Evolutionary conservation across 139 green algal genomes (phyloP).

Genomic region (Yamagishiella unicocca): DNA sequence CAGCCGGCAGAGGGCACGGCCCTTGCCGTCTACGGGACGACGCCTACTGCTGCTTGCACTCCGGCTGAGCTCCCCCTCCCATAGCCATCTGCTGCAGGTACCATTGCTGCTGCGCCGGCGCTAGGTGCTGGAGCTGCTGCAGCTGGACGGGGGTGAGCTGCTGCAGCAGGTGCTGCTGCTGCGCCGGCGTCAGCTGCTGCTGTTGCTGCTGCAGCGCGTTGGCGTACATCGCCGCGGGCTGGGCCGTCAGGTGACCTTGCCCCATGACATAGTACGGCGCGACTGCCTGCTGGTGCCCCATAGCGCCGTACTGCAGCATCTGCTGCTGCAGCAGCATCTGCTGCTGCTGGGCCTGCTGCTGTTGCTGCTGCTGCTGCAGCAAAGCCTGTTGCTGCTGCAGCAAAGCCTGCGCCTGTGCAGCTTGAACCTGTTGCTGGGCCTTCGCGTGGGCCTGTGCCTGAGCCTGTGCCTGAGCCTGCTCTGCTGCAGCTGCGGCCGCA

Average conservation of each 20-base stretch:
- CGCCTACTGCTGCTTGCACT: conserved; percentile 38
- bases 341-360: background rate
- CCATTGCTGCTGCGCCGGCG: conserved; percentile 25
- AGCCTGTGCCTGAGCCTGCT: conserved; percentile 2
- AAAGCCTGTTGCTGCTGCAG: conserved; percentile 10
- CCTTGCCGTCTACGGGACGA: too few species aligned
- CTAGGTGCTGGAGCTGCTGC: conserved; percentile 24
- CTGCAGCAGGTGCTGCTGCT: conserved; percentile 24
- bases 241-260: background rate
- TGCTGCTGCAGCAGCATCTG: conserved; percentile 22
- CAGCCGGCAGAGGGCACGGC: too few species aligned
- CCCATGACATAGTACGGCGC: background rate
- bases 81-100: conserved; percentile 29
- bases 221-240: background rate
- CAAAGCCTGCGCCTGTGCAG: background rate
- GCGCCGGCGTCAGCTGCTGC: background rate
- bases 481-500: background rate
- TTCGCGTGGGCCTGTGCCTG: background rate
- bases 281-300: background rate
- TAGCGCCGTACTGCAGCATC: conserved; percentile 21
- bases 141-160: conserved; percentile 15
- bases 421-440: background rate
- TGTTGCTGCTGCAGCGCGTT: conserved; percentile 14
- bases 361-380: conserved; percentile 6
- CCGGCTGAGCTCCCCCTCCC: background rate